phyloP scores from a whole-genome alignment of 306 rosid species.

The Vigna reflexopilosa region DNA sequence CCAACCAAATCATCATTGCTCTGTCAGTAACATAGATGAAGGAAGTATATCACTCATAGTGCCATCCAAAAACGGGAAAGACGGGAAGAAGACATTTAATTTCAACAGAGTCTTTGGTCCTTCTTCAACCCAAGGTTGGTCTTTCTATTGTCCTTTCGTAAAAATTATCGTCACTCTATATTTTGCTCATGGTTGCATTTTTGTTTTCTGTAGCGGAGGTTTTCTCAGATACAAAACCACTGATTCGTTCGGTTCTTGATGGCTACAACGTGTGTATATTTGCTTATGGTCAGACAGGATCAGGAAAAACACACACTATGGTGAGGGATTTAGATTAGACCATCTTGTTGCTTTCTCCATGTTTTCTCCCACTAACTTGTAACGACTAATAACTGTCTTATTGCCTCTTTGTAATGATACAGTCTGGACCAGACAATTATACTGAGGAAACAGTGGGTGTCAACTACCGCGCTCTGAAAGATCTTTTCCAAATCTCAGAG shows the following conservation, averaged over 20 bases:
- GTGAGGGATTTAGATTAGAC: slow-evolving; percentile 54
- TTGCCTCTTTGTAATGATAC: slow-evolving; percentile 41
- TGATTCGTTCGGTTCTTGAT: slow-evolving; percentile 91
- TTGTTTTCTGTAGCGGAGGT: slow-evolving; percentile 67
- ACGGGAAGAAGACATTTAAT: slow-evolving; percentile 75
- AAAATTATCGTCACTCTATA: neutral
- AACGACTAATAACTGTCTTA: slow-evolving; percentile 29
- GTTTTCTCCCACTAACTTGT: slow-evolving; percentile 11
- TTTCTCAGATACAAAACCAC: slow-evolving; percentile 85
- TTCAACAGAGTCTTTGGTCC: slow-evolving; percentile 90
- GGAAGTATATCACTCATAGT: slow-evolving; percentile 64
- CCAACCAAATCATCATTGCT: slow-evolving; percentile 52
- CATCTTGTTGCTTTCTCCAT: neutral
- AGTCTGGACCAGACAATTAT: slow-evolving; percentile 82
- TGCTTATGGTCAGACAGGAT: slow-evolving; percentile 98
- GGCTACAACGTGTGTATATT: slow-evolving; percentile 97
- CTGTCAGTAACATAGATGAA: slow-evolving; percentile 64
- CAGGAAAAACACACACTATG: slow-evolving; percentile 97
- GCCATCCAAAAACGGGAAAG: slow-evolving; percentile 83
- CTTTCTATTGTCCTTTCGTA: slow-evolving; percentile 11
- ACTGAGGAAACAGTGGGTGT: slow-evolving; percentile 87
- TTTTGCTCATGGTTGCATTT: slow-evolving; percentile 32
- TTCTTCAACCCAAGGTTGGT: slow-evolving; percentile 83
- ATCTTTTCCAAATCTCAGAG: slow-evolving; percentile 76
- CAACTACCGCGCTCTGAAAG: slow-evolving; percentile 85